A percentile compares a stretch with the other conserved stretches of the same genome.
phyloP scores from a whole-genome alignment of 2,329 filamentous ascomycete genomes.

The Xylariaceae sp. region DNA sequence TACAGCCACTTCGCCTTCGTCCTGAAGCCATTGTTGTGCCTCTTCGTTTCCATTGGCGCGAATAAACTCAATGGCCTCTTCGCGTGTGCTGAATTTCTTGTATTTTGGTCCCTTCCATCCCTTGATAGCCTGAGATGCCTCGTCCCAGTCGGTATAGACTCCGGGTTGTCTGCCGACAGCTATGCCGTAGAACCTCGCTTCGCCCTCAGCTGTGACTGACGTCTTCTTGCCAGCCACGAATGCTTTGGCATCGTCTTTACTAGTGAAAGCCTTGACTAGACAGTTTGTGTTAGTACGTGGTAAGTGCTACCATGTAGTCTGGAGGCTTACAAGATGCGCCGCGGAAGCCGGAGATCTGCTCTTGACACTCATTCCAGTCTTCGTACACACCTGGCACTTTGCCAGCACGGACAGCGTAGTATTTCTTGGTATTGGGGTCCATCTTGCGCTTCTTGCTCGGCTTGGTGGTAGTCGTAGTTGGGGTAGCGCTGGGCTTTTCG shows the following conservation, averaged over 20 bases:
- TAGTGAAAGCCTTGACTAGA: constrained; percentile 76
- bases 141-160: constrained; percentile 64
- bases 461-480: constrained; percentile 15
- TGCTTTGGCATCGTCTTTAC: constrained; percentile 70
- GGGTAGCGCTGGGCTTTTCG: constrained; percentile 11
- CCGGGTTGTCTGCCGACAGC: constrained; percentile 58
- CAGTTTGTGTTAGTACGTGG: constrained; percentile 8
- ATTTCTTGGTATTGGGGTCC: constrained; percentile 50
- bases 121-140: constrained; percentile 69
- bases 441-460: constrained; percentile 47
- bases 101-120: constrained; percentile 69
- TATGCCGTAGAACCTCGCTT: constrained; percentile 58
- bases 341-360: constrained; percentile 58
- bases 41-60: constrained; percentile 43
- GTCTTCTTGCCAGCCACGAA: constrained; percentile 65
- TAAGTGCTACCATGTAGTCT: constrained; percentile 3
- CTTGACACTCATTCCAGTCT: constrained; percentile 59
- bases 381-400: constrained; percentile 59
- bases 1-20: constrained; percentile 29
- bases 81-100: constrained; percentile 65
- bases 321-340: constrained; percentile 64
- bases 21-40: constrained; percentile 41
- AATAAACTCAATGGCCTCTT: constrained; percentile 79
- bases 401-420: constrained; percentile 61
- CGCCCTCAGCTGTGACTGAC: constrained; percentile 36